phyloP scores from a whole-genome alignment of 169 alveolate genomes.

The Plasmodium blacklocki region DNA sequence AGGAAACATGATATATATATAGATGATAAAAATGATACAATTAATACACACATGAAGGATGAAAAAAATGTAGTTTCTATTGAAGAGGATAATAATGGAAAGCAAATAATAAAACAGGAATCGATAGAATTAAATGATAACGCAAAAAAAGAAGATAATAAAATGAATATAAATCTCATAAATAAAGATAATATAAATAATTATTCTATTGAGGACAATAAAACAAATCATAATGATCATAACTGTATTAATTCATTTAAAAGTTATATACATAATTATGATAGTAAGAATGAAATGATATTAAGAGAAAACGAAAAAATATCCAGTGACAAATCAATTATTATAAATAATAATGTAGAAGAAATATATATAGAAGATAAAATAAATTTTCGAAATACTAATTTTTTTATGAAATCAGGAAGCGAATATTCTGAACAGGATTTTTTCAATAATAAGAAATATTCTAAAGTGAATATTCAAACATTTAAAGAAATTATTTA shows the following conservation, averaged over 20 bases:
- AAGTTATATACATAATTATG: too few species aligned
- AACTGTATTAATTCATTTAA: too few species aligned
- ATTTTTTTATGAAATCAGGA: conserved; percentile 4
- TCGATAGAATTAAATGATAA: not conserved
- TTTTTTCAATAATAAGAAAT: conserved; percentile 68
- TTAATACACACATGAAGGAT: too few species aligned
- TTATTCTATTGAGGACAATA: too few species aligned
- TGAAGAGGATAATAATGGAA: too few species aligned
- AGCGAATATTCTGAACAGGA: conserved; percentile 42
- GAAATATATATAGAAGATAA: conserved; percentile 5
- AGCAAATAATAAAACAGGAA: too few species aligned
- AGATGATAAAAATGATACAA: too few species aligned
- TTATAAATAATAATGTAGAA: conserved; percentile 9
- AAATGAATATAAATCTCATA: not conserved
- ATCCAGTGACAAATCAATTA: not conserved
- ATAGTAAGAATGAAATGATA: too few species aligned
- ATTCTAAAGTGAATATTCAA: conserved; percentile 46
- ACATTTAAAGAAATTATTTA: conserved; percentile 34
- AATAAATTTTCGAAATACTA: not conserved
- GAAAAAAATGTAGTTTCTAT: too few species aligned
- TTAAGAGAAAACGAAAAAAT: not conserved
- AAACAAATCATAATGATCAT: too few species aligned
- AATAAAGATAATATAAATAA: too few species aligned
- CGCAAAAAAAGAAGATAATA: not conserved
- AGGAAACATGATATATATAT: too few species aligned